phyloP scores from a whole-genome alignment of 2,329 filamentous ascomycete species.

The Coniochaeta ligniaria region DNA sequence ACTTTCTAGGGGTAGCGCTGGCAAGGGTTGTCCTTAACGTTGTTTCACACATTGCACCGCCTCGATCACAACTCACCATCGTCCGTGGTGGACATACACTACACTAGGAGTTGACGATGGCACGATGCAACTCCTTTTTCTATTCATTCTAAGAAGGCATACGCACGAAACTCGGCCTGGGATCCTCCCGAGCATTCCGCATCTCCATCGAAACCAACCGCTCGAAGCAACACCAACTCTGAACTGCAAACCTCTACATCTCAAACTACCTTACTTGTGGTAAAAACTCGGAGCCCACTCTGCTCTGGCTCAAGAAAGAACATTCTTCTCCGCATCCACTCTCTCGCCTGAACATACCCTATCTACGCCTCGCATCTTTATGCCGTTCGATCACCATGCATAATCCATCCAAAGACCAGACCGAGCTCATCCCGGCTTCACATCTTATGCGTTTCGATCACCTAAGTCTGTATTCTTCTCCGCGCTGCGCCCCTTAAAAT shows the following conservation, averaged over 20 bases:
- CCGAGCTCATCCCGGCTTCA: background rate
- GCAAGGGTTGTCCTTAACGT: background rate
- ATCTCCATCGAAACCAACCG: background rate
- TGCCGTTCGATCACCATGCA: background rate
- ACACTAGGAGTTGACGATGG: too few species aligned
- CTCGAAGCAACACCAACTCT: background rate
- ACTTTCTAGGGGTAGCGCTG: background rate
- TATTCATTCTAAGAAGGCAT: background rate
- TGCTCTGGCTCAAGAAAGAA: background rate
- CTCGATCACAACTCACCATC: background rate
- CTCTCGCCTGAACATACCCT: background rate
- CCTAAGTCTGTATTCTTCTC: background rate
- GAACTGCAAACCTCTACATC: background rate
- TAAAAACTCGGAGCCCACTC: background rate
- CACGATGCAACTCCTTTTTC: background rate
- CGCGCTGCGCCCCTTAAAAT: background rate
- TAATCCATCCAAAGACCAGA: background rate
- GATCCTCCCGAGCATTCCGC: background rate
- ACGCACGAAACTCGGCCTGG: too few species aligned
- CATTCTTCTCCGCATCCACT: background rate
- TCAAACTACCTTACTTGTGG: background rate
- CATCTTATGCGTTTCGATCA: background rate
- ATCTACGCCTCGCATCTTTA: background rate
- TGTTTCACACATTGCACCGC: background rate
- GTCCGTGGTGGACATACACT: background rate